phyloP scores from a whole-genome alignment of 495 filamentous ascomycete genomes.

The Penicillium samsonianum region DNA sequence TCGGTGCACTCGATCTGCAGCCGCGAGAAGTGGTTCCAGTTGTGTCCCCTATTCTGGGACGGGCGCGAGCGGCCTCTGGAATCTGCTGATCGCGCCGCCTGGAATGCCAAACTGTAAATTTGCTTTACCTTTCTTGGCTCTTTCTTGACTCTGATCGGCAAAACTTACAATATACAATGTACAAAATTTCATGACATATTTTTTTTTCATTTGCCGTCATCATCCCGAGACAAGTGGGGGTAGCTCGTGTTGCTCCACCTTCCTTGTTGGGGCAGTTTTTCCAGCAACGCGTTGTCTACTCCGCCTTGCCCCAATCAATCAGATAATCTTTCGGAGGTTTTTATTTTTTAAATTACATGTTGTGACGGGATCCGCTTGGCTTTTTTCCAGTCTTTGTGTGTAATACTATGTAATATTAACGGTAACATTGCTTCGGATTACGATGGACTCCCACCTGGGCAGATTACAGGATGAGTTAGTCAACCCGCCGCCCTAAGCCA shows the following conservation, averaged over 20 bases:
- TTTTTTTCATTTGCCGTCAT: conserved; percentile 4
- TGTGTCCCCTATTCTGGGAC: conserved; percentile 59
- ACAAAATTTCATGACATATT: conserved; percentile 2
- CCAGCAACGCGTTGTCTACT: neutral
- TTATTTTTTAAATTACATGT: neutral
- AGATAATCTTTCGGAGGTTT: conserved; percentile 2
- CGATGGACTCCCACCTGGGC: too few species aligned
- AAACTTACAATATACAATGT: neutral
- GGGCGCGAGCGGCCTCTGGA: conserved; percentile 46
- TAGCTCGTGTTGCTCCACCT: neutral
- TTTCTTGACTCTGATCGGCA: neutral
- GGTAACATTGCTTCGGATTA: too few species aligned
- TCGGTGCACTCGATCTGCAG: conserved; percentile 60
- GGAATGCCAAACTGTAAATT: conserved; percentile 49
- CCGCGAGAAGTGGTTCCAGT: conserved; percentile 68
- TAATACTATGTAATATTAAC: too few species aligned
- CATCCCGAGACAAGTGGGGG: conserved; percentile 2
- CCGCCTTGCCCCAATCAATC: conserved; percentile 3
- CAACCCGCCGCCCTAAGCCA: too few species aligned
- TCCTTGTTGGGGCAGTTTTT: neutral
- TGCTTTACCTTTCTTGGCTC: neutral
- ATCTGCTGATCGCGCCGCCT: conserved; percentile 48
- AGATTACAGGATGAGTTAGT: too few species aligned
- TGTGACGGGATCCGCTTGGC: neutral
- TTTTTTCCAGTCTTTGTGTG: neutral